Evolutionary conservation across 352 stramenopile species (phyloP).

Genomic region (Globisporangium echinulatum): DNA sequence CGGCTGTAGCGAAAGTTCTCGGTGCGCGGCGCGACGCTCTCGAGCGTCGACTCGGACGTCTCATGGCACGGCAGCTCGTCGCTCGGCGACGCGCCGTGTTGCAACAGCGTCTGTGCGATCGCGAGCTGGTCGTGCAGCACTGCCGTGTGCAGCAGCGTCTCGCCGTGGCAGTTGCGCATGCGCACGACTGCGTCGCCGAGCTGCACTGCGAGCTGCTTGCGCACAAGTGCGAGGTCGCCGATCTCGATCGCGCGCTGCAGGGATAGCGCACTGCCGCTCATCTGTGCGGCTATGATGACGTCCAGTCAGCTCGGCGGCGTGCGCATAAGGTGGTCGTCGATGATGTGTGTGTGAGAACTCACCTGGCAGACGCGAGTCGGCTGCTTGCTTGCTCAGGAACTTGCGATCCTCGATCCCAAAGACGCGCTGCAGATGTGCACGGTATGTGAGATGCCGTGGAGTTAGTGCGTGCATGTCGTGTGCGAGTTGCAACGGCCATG

Average conservation of each 20-base stretch:
- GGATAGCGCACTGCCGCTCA: conserved; percentile 25
- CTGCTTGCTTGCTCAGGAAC: conserved; percentile 35
- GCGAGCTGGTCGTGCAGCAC: conserved; percentile 47
- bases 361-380: conserved; percentile 23
- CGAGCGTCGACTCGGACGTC: conserved; percentile 25
- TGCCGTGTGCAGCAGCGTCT: conserved; percentile 62
- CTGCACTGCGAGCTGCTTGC: conserved; percentile 10
- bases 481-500: background rate
- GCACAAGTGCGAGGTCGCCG: conserved; percentile 34
- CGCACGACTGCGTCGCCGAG: background rate
- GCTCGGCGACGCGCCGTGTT: conserved; percentile 35
- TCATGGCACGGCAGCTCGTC: conserved; percentile 20
- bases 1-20: conserved; percentile 54
- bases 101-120: conserved; percentile 46
- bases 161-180: conserved; percentile 37
- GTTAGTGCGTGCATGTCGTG: background rate
- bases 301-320: background rate
- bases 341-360: background rate
- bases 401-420: conserved; percentile 33
- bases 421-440: conserved; percentile 26
- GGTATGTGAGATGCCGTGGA: background rate
- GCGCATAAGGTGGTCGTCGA: background rate
- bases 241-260: conserved; percentile 53
- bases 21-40: conserved; percentile 41
- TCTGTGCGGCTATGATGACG: conserved; percentile 18